These are phyloP conservation scores for Penicillium cosmopolitanum DNA, from an alignment of 495 filamentous ascomycete species.

Conservation along the genomic window DNA sequence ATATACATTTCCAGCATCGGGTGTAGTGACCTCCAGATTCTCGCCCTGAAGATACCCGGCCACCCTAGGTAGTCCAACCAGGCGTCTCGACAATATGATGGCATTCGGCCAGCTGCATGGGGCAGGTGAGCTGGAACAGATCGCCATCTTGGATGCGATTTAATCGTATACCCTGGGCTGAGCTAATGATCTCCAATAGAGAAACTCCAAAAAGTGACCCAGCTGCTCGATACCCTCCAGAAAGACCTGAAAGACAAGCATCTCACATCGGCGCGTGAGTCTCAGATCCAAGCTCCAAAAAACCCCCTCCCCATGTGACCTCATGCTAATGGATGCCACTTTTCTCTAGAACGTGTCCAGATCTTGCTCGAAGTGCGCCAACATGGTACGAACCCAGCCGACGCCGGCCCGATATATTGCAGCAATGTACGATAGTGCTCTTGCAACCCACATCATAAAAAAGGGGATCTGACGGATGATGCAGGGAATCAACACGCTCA, in stretches of 20 bases:
- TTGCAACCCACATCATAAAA: not conserved
- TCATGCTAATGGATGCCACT: not conserved
- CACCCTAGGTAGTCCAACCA: not conserved
- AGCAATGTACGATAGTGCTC: constrained; percentile 57
- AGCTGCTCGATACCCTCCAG: constrained; percentile 59
- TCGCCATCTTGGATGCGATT: not conserved
- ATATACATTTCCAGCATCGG: no score
- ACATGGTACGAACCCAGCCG: constrained; percentile 68
- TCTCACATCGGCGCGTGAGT: constrained; percentile 61
- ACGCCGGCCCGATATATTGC: constrained; percentile 81
- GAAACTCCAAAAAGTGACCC: constrained; percentile 65
- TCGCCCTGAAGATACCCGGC: no score
- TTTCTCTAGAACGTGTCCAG: constrained; percentile 58
- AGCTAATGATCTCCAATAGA: constrained; percentile 41
- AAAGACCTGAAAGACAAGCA: constrained; percentile 58
- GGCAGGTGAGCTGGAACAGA: constrained; percentile 35
- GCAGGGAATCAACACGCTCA: constrained; percentile 78
- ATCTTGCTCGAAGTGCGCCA: constrained; percentile 77
- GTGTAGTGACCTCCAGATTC: no score
- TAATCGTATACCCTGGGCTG: not conserved
- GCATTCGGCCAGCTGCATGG: constrained; percentile 33
- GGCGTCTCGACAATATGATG: constrained; percentile 24
- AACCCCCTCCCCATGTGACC: not conserved
- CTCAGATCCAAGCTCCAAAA: not conserved
- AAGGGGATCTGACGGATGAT: constrained; percentile 23